Conservation (phyloP, 805 yeast genomes). For the Pichia paraexigua region DNA sequence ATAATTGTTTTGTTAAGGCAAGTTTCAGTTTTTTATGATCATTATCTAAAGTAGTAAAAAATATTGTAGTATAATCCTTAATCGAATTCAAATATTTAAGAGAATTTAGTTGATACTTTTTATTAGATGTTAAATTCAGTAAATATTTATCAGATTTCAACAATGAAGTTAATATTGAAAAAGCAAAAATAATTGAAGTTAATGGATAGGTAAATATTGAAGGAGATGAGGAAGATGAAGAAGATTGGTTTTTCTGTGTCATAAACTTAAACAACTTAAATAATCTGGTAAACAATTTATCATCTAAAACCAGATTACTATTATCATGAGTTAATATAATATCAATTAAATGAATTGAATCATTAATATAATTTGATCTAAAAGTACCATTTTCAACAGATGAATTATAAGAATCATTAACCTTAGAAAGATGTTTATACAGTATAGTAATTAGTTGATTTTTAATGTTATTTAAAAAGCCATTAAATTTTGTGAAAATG, state of each 20-base stretch:
- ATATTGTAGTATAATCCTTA: slow-evolving; percentile 11
- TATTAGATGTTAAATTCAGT: slow-evolving; percentile 16
- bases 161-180: slow-evolving; percentile 22
- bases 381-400: slow-evolving; percentile 25
- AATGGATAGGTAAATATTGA: slow-evolving; percentile 24
- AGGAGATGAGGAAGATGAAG: slow-evolving; percentile 13
- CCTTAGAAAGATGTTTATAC: slow-evolving; percentile 28
- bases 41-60: slow-evolving; percentile 22
- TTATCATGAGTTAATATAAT: slow-evolving; percentile 24
- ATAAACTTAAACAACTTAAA: slow-evolving; percentile 23
- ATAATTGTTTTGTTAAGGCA: slow-evolving; percentile 23
- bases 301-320: slow-evolving; percentile 23
- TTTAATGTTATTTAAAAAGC: slow-evolving; percentile 29
- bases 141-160: slow-evolving; percentile 28
- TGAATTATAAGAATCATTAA: slow-evolving; percentile 27
- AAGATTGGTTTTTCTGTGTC: slow-evolving; percentile 14
- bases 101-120: slow-evolving; percentile 17
- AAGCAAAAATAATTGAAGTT: slow-evolving; percentile 22
- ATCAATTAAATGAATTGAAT: slow-evolving; percentile 24
- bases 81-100: slow-evolving; percentile 19
- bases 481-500: slow-evolving; percentile 26
- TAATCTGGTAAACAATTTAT: slow-evolving; percentile 25
- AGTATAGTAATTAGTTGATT: slow-evolving; percentile 19
- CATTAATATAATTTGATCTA: slow-evolving; percentile 27
- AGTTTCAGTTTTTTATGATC: slow-evolving; percentile 24